phyloP scores from a whole-genome alignment of 495 filamentous ascomycete species.

The Lasiosphaeris hirsuta region DNA sequence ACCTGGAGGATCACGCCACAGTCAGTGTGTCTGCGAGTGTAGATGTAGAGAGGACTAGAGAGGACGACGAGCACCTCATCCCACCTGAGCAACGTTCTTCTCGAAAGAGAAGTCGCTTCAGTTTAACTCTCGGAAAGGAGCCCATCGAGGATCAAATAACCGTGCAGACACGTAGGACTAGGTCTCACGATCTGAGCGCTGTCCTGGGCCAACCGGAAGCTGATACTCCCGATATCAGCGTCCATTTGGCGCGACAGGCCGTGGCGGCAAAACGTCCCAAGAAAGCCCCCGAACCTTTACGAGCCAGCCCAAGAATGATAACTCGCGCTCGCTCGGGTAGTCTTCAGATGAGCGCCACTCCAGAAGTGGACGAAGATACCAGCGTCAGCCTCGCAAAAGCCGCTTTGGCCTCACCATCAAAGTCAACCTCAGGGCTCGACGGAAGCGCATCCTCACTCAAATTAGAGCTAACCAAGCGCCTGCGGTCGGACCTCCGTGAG shows the following conservation, averaged over 20 bases:
- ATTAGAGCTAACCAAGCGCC: slow-evolving; percentile 35
- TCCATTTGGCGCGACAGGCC: slow-evolving; percentile 34
- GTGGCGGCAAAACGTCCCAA: slow-evolving; percentile 27
- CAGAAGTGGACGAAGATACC: slow-evolving; percentile 19
- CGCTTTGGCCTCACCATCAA: slow-evolving; percentile 24
- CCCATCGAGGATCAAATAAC: slow-evolving; percentile 18
- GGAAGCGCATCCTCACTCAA: slow-evolving; percentile 34
- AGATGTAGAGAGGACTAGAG: not conserved
- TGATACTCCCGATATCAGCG: slow-evolving; percentile 28
- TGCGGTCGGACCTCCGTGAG: slow-evolving; percentile 63
- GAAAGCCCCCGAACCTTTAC: slow-evolving; percentile 24
- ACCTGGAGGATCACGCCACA: not conserved
- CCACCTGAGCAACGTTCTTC: no score
- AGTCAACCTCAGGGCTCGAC: not conserved
- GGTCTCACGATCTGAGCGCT: not conserved
- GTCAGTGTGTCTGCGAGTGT: not conserved
- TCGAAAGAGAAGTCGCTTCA: no score
- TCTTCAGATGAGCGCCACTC: slow-evolving; percentile 17
- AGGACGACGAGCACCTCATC: no score
- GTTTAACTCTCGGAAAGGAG: not conserved
- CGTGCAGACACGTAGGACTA: not conserved
- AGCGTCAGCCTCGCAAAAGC: slow-evolving; percentile 24
- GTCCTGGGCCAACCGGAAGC: not conserved
- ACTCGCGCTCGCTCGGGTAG: slow-evolving; percentile 29
- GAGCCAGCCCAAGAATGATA: slow-evolving; percentile 18